Base-by-base conservation (phyloP, 768 basidiomycete genomes). In the Tremella yokohamensis region DNA sequence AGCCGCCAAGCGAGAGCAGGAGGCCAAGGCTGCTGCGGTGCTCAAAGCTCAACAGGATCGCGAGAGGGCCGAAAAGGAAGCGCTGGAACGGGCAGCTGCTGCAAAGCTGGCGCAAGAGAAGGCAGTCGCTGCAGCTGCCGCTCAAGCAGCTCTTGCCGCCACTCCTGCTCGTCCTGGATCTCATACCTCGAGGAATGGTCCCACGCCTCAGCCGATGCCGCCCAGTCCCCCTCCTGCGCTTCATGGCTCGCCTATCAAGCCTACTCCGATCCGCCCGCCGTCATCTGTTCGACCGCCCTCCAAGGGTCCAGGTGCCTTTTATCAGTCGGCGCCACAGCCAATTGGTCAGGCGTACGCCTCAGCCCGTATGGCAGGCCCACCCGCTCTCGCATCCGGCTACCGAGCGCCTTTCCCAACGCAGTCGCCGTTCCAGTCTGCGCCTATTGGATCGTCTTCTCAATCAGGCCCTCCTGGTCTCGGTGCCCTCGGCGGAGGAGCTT, bases 11-110 rank as follows among this genome's bases (percentile, higher is more conserved):
- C 68, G 65, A 58, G 72, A 66, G 37, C 60, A 61, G 44, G 76
- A 81, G 57, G 63, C 67, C 40, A 72, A 69, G 45, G 42, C 53
- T 25, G 49, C 54, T 3, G 63, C 65, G 24, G 65, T 65, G 57
- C 63, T 65, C 40, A 57, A 62, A 49, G 66, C 62, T 49, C 62
- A 64, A 39, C 54, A 57, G 20, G 69, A 70, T 38, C 58, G 62
- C 8, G 64, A 54, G 13, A 64, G 58, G 40, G 64, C 62, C 7
- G 66, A 70, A 16, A 63, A 65, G 37, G 64, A 60, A 37, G 68
- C 68, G 34, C 57, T 57, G 13, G 57, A 67, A 29, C 52, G 58
- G 39, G 61, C 59, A 11, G 62, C 65, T 9, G 49, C 34, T 55
- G 49, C 25, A 55, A 44, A 22, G 61, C 61, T n/a, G 62, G 62